A percentile compares a stretch with the other conserved stretches of the same genome.
phyloP scores from a whole-genome alignment of 2,329 filamentous ascomycete genomes.

The Botrytis hyacinthi region DNA sequence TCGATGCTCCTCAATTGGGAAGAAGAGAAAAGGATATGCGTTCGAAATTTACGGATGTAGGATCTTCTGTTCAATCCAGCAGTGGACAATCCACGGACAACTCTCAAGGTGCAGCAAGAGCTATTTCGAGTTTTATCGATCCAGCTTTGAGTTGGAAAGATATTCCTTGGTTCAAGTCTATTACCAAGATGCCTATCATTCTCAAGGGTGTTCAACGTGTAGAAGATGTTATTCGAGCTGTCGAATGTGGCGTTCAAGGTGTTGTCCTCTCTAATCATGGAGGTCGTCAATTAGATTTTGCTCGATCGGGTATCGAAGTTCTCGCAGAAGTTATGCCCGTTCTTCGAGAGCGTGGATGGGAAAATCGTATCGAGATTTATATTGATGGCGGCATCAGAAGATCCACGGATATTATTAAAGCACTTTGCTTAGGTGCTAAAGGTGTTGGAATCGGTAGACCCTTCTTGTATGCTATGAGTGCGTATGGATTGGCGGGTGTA shows the following conservation, averaged over 20 bases:
- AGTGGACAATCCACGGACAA: conserved; percentile 72
- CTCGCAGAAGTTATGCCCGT: conserved; percentile 92
- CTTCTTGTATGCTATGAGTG: conserved; percentile 94
- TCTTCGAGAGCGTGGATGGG: conserved; percentile 68
- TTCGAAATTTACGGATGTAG: conserved; percentile 80
- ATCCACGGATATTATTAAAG: conserved; percentile 93
- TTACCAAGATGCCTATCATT: conserved; percentile 93
- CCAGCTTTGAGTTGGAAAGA: conserved; percentile 91
- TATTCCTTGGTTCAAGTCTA: conserved; percentile 85
- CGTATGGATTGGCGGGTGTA: conserved; percentile 84
- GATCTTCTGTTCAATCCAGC: conserved; percentile 73
- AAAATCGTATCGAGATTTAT: conserved; percentile 80
- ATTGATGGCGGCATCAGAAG: conserved; percentile 88
- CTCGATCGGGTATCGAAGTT: conserved; percentile 84
- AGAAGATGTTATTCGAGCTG: conserved; percentile 88
- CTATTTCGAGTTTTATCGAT: conserved; percentile 96
- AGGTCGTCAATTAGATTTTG: conserved; percentile 88
- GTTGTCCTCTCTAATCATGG: conserved; percentile 97
- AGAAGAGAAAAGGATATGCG: conserved; percentile 98
- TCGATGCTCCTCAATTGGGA: conserved; percentile 93
- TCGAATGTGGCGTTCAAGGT: conserved; percentile 77
- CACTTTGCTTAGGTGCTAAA: conserved; percentile 84
- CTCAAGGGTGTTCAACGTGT: conserved; percentile 96
- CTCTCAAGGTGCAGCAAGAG: conserved; percentile 87
- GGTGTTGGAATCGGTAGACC: conserved; percentile 93